Conservation (phyloP, 306 rosid species). For the Glycine soja region DNA sequence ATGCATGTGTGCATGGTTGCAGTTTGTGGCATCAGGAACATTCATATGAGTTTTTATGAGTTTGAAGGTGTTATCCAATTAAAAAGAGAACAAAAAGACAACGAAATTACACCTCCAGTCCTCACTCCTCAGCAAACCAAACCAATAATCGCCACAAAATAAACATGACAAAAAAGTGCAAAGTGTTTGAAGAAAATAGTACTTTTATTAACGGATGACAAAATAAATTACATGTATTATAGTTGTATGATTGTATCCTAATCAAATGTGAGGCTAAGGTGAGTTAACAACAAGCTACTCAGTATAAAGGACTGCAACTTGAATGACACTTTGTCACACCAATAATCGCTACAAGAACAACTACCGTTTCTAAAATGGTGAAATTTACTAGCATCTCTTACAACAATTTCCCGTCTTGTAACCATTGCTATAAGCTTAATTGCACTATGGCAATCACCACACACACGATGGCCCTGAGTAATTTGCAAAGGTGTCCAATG, state of each 20-base stretch:
- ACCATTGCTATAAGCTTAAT: conserved; percentile 79
- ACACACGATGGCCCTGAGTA: conserved; percentile 79
- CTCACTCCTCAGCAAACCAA: too few relatives aligned
- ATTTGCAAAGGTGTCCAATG: conserved; percentile 71
- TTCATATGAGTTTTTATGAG: background rate
- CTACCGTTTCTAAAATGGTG: conserved; percentile 87
- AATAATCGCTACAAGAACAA: conserved; percentile 91
- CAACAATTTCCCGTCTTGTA: conserved; percentile 73
- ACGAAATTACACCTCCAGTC: too few relatives aligned
- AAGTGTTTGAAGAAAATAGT: background rate
- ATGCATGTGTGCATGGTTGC: background rate
- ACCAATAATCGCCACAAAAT: too few relatives aligned
- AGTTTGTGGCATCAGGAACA: background rate
- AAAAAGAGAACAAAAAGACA: too few relatives aligned
- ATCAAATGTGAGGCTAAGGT: conserved; percentile 13
- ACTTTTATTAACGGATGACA: background rate
- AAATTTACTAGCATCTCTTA: conserved; percentile 84
- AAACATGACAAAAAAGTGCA: background rate
- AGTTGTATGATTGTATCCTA: conserved; percentile 20
- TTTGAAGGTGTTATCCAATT: background rate
- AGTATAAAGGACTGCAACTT: background rate
- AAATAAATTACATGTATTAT: conserved; percentile 2
- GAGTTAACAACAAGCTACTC: conserved; percentile 18
- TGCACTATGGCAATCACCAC: conserved; percentile 75
- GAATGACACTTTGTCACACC: conserved; percentile 59